phyloP scores from a whole-genome alignment of 2,329 filamentous ascomycete genomes.

The Orbilia oligospora region DNA sequence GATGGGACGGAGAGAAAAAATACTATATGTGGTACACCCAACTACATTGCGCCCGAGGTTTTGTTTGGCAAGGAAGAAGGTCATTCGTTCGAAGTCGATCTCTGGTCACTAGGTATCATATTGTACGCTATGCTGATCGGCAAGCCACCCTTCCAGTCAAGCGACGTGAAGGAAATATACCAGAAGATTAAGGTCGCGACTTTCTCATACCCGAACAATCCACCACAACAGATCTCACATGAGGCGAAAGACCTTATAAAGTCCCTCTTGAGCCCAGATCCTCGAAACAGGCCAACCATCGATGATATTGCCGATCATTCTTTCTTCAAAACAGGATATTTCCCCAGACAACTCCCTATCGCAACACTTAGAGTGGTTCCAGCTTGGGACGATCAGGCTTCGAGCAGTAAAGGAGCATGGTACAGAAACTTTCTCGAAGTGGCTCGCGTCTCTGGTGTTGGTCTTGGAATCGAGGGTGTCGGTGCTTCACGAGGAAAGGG shows the following conservation, averaged over 20 bases:
- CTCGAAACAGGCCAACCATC: conserved; percentile 80
- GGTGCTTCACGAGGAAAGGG: conserved; percentile 61
- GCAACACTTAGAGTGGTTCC: conserved; percentile 69
- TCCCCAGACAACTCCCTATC: conserved; percentile 73
- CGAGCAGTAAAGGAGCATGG: conserved; percentile 59
- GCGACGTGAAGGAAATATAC: conserved; percentile 88
- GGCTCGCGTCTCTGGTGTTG: conserved; percentile 63
- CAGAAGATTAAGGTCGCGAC: conserved; percentile 67
- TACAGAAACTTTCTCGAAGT: conserved; percentile 63
- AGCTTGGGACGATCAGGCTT: conserved; percentile 66
- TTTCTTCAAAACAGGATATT: conserved; percentile 83
- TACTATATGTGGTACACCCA: conserved; percentile 95
- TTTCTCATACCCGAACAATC: conserved; percentile 70
- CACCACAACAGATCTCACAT: conserved; percentile 78
- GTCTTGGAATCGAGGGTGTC: conserved; percentile 61
- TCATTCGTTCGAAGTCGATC: conserved; percentile 85
- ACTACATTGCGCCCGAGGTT: conserved; percentile 98
- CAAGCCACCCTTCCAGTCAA: conserved; percentile 95
- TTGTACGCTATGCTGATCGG: conserved; percentile 93
- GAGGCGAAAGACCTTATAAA: conserved; percentile 85
- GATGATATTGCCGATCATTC: conserved; percentile 83
- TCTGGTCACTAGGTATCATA: conserved; percentile 98
- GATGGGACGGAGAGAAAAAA: conserved; percentile 93
- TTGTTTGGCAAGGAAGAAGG: conserved; percentile 90
- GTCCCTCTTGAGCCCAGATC: conserved; percentile 78